phyloP scores from a whole-genome alignment of 2,329 filamentous ascomycete species.

The Fusarium sambucinum region DNA sequence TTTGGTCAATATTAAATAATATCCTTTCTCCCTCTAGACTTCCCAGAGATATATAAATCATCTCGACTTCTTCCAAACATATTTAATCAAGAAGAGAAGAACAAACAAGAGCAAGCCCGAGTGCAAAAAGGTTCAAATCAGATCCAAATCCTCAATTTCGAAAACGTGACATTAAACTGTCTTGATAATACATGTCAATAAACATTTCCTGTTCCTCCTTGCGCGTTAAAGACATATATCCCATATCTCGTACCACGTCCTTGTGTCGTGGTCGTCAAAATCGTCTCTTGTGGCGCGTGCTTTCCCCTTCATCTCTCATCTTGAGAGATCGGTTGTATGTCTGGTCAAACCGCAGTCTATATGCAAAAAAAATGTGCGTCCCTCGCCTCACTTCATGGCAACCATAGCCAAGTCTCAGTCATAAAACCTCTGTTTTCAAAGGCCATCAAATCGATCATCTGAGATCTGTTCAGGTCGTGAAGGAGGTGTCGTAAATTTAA shows the following conservation, averaged over 20 bases:
- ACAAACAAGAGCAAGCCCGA: neutral
- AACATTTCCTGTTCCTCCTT: slow-evolving; percentile 37
- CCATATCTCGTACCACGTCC: slow-evolving; percentile 40
- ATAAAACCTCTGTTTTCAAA: slow-evolving; percentile 33
- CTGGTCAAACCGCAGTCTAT: slow-evolving; percentile 45
- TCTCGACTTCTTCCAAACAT: neutral
- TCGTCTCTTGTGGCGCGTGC: slow-evolving; percentile 38
- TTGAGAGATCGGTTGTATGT: slow-evolving; percentile 35
- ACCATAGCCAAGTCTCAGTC: slow-evolving; percentile 2
- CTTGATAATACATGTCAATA: slow-evolving; percentile 47
- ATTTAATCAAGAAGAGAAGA: neutral
- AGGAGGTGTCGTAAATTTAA: slow-evolving; percentile 3
- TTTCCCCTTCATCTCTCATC: slow-evolving; percentile 27
- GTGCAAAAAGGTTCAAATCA: slow-evolving; percentile 16
- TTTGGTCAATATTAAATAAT: neutral
- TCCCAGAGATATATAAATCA: neutral
- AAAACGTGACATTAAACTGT: slow-evolving; percentile 35
- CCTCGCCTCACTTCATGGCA: slow-evolving; percentile 32
- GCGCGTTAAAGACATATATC: slow-evolving; percentile 36
- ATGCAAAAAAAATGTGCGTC: slow-evolving; percentile 41
- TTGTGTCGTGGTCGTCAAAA: slow-evolving; percentile 37
- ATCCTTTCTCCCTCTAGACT: neutral
- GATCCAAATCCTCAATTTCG: slow-evolving; percentile 35
- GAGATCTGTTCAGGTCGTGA: neutral
- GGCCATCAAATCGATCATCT: slow-evolving; percentile 28